These are phyloP conservation scores for Coemansia sp. DNA, from an alignment of 192 early-diverging fungal species.

Conservation along the genomic window DNA sequence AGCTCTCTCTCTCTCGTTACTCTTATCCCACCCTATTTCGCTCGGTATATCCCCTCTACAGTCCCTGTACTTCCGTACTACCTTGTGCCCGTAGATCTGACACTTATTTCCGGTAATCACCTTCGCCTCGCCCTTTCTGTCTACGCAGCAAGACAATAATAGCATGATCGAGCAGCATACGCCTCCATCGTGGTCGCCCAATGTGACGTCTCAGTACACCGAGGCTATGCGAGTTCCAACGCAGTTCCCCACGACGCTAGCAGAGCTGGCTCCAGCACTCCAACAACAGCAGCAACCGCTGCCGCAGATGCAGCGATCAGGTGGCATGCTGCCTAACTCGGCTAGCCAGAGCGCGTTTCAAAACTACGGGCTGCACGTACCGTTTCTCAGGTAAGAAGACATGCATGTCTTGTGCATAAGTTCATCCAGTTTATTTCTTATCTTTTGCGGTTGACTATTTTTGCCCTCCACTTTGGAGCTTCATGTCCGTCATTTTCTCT, in stretches of 20 bases:
- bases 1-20: neutral
- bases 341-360: conserved; percentile 19
- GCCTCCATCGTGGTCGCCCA: conserved; percentile 11
- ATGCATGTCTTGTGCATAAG: conserved; percentile 4
- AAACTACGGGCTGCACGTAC: conserved; percentile 37
- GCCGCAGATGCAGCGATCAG: conserved; percentile 1
- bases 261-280: neutral
- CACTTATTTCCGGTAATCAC: neutral
- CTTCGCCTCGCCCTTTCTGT: neutral
- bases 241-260: conserved; percentile 4
- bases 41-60: neutral
- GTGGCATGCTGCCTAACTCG: conserved; percentile 1
- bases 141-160: neutral
- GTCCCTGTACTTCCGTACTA: neutral
- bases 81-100: neutral
- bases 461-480: neutral
- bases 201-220: conserved; percentile 6
- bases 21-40: neutral
- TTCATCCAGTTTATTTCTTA: neutral
- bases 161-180: conserved; percentile 20
- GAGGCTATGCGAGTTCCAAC: neutral
- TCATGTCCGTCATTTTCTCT: neutral
- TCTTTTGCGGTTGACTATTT: conserved; percentile 1
- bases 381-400: conserved; percentile 29
- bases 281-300: neutral